These are phyloP conservation scores for Ormosia semicastrata DNA, from an alignment of 306 rosid genomes.

Conservation along the genomic window DNA sequence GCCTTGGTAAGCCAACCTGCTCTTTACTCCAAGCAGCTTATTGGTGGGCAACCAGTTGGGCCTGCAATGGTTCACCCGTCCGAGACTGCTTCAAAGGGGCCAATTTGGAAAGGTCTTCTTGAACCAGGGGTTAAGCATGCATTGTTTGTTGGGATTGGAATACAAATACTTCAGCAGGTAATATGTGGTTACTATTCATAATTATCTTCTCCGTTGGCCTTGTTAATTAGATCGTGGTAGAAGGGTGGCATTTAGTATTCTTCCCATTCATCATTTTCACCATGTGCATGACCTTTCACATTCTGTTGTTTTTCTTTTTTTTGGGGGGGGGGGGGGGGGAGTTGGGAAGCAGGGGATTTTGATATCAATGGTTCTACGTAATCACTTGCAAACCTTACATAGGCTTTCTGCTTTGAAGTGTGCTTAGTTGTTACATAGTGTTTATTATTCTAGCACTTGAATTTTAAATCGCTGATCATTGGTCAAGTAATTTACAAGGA, in stretches of 20 bases:
- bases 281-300: background rate
- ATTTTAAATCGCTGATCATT: background rate
- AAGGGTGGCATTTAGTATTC: background rate
- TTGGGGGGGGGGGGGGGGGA: background rate
- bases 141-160: slow-evolving; percentile 71
- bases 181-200: slow-evolving; percentile 15
- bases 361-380: background rate
- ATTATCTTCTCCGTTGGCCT: background rate
- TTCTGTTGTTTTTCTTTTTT: background rate
- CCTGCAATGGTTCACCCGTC: slow-evolving; percentile 92
- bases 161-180: slow-evolving; percentile 90
- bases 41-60: slow-evolving; percentile 59
- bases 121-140: slow-evolving; percentile 87
- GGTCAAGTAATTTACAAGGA: background rate
- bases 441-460: background rate
- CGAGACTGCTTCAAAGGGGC: slow-evolving; percentile 57
- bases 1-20: slow-evolving; percentile 95
- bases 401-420: background rate
- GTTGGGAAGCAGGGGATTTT: background rate
- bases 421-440: background rate
- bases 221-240: background rate
- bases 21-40: slow-evolving; percentile 65
- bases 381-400: background rate
- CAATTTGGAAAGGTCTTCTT: slow-evolving; percentile 70
- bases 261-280: slow-evolving; percentile 1